Evolutionary conservation across 768 basidiomycete genomes (phyloP).

Genomic region (Rickenella mellea): DNA sequence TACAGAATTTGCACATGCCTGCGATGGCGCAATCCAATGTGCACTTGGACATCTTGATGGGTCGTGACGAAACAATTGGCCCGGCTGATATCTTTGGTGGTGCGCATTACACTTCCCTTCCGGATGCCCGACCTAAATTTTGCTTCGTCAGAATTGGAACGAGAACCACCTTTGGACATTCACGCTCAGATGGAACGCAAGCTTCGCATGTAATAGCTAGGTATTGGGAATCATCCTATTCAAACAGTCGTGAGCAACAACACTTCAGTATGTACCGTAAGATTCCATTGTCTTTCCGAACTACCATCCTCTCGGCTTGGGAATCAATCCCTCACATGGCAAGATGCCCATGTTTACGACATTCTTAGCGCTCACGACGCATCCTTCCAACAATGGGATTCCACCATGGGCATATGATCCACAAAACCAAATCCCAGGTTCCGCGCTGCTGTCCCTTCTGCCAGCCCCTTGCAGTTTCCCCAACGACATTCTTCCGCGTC

Average conservation of each 20-base stretch:
- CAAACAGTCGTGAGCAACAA: too few relatives aligned
- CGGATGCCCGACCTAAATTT: constrained; percentile 1
- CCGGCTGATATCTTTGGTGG: constrained; percentile 75
- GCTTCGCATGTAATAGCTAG: constrained; percentile 28
- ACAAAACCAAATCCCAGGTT: constrained; percentile 56
- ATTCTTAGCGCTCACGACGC: constrained; percentile 61
- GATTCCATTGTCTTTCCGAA: too few relatives aligned
- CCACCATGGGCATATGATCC: constrained; percentile 65
- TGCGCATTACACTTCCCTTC: constrained; percentile 20
- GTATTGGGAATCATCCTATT: constrained; percentile 5
- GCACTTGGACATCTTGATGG: constrained; percentile 88
- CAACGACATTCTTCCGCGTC: constrained; percentile 25
- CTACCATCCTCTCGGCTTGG: too few relatives aligned
- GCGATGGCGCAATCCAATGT: constrained; percentile 63
- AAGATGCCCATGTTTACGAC: constrained; percentile 28
- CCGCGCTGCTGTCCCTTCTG: constrained; percentile 13
- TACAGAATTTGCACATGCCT: constrained; percentile 61
- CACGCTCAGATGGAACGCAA: constrained; percentile 65
- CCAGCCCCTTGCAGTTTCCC: constrained; percentile 47
- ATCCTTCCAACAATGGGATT: constrained; percentile 73
- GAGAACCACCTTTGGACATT: constrained; percentile 38
- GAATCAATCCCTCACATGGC: too few relatives aligned
- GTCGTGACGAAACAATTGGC: constrained; percentile 78
- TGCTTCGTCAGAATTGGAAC: constrained; percentile 40
- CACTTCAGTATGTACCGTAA: too few relatives aligned